Conservation (phyloP, 1,284 basidiomycete genomes). For the Phellopilus nigrolimitatus region DNA sequence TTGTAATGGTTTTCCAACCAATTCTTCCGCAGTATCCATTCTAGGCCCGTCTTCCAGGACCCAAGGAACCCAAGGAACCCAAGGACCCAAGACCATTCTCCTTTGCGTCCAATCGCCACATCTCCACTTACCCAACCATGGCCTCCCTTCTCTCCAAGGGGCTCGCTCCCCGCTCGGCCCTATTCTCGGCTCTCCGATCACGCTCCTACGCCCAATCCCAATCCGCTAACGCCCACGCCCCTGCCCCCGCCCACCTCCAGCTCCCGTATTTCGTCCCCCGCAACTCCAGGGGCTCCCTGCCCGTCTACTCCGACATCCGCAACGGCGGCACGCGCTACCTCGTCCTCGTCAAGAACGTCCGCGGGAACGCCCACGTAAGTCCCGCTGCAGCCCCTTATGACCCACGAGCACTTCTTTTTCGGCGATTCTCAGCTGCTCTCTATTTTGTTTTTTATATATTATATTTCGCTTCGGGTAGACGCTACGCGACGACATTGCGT, state of each 20-base stretch:
- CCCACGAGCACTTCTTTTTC: constrained; percentile 1
- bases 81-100: too few relatives aligned
- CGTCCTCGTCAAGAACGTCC: constrained; percentile 43
- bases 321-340: constrained; percentile 55
- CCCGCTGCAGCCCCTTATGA: constrained; percentile 16
- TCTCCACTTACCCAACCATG: background rate
- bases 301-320: constrained; percentile 68
- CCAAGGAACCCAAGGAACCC: too few relatives aligned
- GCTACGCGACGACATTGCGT: constrained; percentile 19
- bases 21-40: too few relatives aligned
- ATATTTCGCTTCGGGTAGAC: constrained; percentile 9
- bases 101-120: too few relatives aligned
- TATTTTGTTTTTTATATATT: background rate
- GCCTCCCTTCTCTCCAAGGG: constrained; percentile 5
- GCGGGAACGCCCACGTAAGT: constrained; percentile 41
- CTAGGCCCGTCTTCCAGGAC: too few relatives aligned
- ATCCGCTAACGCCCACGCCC: background rate
- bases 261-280: constrained; percentile 57
- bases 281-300: constrained; percentile 58
- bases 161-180: background rate
- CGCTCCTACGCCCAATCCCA: constrained; percentile 9
- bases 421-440: background rate
- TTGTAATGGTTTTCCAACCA: too few relatives aligned
- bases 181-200: constrained; percentile 2
- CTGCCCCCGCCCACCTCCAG: constrained; percentile 12